Evolutionary conservation across 345 rosid genomes (phyloP).

Genomic region (Gossypium raimondii): DNA sequence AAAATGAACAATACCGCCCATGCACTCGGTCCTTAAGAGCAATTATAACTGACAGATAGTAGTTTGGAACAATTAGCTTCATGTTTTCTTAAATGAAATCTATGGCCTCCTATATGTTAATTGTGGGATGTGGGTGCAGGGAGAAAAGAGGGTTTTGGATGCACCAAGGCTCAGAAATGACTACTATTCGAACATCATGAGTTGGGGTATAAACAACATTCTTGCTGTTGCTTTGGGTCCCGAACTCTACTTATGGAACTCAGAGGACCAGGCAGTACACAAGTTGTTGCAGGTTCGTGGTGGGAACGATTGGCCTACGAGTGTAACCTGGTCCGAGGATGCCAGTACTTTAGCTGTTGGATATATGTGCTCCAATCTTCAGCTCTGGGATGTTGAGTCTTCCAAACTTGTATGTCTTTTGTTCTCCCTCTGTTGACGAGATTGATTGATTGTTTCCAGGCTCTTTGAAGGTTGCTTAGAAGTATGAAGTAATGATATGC

Average conservation of each 20-base stretch:
- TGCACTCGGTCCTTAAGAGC: no score
- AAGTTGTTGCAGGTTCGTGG: constrained; percentile 25
- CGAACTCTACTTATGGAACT: constrained; percentile 37
- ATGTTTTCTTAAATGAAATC: no score
- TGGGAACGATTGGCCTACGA: constrained; percentile 33
- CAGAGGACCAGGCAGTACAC: constrained; percentile 18
- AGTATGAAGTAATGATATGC: not conserved
- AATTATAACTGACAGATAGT: no score
- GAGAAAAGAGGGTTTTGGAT: constrained; percentile 38
- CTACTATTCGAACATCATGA: constrained; percentile 37
- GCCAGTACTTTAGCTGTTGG: constrained; percentile 38
- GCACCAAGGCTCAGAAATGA: constrained; percentile 42
- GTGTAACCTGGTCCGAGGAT: constrained; percentile 43
- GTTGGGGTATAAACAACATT: constrained; percentile 47
- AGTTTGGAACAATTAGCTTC: no score
- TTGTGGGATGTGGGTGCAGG: constrained; percentile 5
- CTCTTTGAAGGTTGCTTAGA: not conserved
- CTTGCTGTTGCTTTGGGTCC: constrained; percentile 42
- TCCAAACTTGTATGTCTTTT: constrained; percentile 35
- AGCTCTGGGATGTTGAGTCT: constrained; percentile 48
- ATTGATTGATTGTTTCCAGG: not conserved
- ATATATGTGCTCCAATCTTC: constrained; percentile 30
- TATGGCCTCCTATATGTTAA: not conserved
- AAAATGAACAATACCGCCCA: not conserved
- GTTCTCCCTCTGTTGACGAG: not conserved